These are phyloP conservation scores for Prunus davidiana DNA, from an alignment of 306 rosid genomes.

Conservation along the genomic window DNA sequence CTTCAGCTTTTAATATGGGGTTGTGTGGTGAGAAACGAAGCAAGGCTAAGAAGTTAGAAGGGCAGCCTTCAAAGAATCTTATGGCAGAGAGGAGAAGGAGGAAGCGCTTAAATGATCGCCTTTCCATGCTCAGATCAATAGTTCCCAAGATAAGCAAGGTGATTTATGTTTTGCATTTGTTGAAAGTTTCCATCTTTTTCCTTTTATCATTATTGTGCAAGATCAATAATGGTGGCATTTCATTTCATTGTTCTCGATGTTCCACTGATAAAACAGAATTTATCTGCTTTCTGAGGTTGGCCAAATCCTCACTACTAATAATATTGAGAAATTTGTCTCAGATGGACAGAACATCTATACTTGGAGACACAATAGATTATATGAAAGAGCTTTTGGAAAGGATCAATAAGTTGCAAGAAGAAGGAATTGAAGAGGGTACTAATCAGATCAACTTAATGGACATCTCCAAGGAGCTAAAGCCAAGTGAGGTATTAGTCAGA, in stretches of 20 bases:
- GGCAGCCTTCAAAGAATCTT: conserved; percentile 89
- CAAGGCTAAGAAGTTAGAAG: conserved; percentile 60
- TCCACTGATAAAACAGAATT: background rate
- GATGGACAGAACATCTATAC: conserved; percentile 99
- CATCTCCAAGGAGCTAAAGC: conserved; percentile 59
- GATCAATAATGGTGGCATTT: background rate
- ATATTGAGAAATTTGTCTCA: conserved; percentile 3
- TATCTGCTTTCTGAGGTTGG: background rate
- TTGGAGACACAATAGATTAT: conserved; percentile 95
- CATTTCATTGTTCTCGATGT: background rate
- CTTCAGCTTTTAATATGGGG: conserved; percentile 51
- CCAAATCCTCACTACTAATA: background rate
- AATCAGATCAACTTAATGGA: conserved; percentile 47
- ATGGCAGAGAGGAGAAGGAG: conserved; percentile 94
- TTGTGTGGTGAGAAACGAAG: conserved; percentile 51
- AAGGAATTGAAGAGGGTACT: conserved; percentile 45
- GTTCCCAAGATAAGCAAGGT: conserved; percentile 97
- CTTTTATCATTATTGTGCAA: background rate
- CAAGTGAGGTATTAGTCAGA: conserved; percentile 69
- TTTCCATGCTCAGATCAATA: conserved; percentile 88
- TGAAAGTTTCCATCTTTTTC: background rate
- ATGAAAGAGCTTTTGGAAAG: conserved; percentile 93
- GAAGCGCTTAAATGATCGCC: conserved; percentile 77
- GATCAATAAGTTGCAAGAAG: conserved; percentile 78
- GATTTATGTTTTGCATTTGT: conserved; percentile 1